Conservation (phyloP, 805 yeast genomes). For the Yamadazyma insecticola region DNA sequence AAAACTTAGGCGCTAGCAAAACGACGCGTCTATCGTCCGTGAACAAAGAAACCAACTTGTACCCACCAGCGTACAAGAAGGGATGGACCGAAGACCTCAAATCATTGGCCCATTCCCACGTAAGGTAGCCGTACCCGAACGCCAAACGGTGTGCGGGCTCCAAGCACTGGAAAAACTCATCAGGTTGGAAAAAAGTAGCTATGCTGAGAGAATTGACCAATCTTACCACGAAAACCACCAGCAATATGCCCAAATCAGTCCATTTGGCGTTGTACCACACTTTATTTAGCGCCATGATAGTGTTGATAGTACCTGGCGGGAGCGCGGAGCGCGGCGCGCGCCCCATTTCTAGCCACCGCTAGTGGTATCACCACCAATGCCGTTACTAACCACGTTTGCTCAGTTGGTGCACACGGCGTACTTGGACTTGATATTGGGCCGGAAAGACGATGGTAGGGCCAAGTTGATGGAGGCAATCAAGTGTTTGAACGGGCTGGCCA, state of each 20-base stretch:
- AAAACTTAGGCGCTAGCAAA: constrained; percentile 54
- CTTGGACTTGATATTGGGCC: too few species aligned
- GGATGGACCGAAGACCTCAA: constrained; percentile 82
- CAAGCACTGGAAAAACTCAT: constrained; percentile 87
- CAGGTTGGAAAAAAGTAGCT: constrained; percentile 88
- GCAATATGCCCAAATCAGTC: constrained; percentile 3
- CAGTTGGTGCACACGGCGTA: too few species aligned
- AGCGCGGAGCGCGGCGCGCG: too few species aligned
- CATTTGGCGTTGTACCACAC: constrained; percentile 1
- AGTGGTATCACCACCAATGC: too few species aligned
- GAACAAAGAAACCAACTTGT: constrained; percentile 23
- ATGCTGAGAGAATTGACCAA: constrained; percentile 59
- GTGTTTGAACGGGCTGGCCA: constrained; percentile 16
- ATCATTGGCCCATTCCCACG: constrained; percentile 92
- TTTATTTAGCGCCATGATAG: too few species aligned
- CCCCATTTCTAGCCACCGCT: too few species aligned
- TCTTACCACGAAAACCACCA: constrained; percentile 4
- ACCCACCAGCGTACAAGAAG: constrained; percentile 51
- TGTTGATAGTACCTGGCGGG: too few species aligned
- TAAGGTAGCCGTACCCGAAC: constrained; percentile 74
- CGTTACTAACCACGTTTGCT: too few species aligned
- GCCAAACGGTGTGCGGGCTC: constrained; percentile 84
- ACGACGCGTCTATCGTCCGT: constrained; percentile 31
- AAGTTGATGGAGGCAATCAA: constrained; percentile 20
- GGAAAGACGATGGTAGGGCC: constrained; percentile 13